phyloP scores from a whole-genome alignment of 306 rosid genomes.

The Gastrolobium bilobum region DNA sequence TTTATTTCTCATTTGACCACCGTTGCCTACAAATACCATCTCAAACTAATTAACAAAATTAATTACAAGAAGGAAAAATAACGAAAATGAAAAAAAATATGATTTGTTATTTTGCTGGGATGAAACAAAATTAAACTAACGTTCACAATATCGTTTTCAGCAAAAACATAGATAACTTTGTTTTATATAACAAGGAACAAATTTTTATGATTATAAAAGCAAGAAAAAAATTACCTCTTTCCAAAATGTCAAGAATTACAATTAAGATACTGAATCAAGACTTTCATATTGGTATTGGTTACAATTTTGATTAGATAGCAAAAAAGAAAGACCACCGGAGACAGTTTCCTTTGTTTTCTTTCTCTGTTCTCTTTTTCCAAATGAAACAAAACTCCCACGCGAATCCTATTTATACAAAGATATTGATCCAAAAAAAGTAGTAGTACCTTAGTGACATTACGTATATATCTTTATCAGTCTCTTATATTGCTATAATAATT shows the following conservation, averaged over 20 bases:
- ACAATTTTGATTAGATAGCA: not conserved
- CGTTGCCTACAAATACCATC: not conserved
- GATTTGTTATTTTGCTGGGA: not conserved
- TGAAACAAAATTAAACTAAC: not conserved
- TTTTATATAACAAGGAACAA: not conserved
- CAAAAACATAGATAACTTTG: too few relatives aligned
- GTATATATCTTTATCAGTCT: not conserved
- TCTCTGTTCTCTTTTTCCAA: constrained; percentile 1
- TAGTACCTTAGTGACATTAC: not conserved
- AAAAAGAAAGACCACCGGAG: not conserved
- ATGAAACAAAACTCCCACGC: not conserved
- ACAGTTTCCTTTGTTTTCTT: not conserved
- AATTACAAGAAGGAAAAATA: not conserved
- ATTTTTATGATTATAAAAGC: not conserved
- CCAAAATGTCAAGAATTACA: not conserved
- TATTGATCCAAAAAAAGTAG: not conserved
- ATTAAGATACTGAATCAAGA: not conserved
- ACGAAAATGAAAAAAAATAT: not conserved
- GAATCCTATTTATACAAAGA: not conserved
- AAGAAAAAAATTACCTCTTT: not conserved
- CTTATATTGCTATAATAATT: constrained; percentile 1
- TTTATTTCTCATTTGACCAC: not conserved
- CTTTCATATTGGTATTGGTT: not conserved
- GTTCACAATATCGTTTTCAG: not conserved
- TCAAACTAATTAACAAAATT: not conserved